These are phyloP conservation scores for Aspergillus heteromorphus DNA, from an alignment of 495 filamentous ascomycete genomes.

Conservation along the genomic window DNA sequence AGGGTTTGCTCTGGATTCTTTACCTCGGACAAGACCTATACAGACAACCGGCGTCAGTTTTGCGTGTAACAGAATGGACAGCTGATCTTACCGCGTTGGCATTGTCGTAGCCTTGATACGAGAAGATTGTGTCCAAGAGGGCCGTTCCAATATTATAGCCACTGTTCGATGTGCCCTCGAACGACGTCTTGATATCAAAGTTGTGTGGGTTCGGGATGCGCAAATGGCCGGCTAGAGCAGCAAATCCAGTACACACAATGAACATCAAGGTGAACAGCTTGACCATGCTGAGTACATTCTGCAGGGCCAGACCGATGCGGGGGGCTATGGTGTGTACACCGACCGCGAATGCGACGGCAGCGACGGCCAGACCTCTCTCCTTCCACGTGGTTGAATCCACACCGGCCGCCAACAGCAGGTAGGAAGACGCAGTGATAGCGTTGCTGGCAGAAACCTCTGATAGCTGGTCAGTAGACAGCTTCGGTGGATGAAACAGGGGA, in stretches of 20 bases:
- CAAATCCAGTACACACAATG: slow-evolving; percentile 38
- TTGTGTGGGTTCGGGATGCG: slow-evolving; percentile 18
- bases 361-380: slow-evolving; percentile 29
- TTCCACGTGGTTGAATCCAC: slow-evolving; percentile 24
- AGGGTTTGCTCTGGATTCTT: slow-evolving; percentile 61
- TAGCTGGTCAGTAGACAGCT: too few relatives aligned
- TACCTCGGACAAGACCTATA: slow-evolving; percentile 68
- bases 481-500: too few relatives aligned
- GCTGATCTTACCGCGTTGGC: slow-evolving; percentile 12
- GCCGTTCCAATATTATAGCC: slow-evolving; percentile 25
- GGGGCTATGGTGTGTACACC: slow-evolving; percentile 24
- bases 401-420: slow-evolving; percentile 20
- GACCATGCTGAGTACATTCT: slow-evolving; percentile 31
- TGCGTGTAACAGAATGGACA: background rate
- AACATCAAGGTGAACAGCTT: slow-evolving; percentile 38
- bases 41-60: background rate
- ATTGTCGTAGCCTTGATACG: slow-evolving; percentile 25
- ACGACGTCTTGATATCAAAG: slow-evolving; percentile 18
- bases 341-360: slow-evolving; percentile 24
- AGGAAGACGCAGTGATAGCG: slow-evolving; percentile 21
- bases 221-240: slow-evolving; percentile 29
- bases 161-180: slow-evolving; percentile 23
- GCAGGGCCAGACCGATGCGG: slow-evolving; percentile 22
- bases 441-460: slow-evolving; percentile 22
- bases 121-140: slow-evolving; percentile 24